Evolutionary conservation across 768 basidiomycete genomes (phyloP), one percentile per base, ranked within the genome.

Genomic region (Boletellus sp.): DNA sequence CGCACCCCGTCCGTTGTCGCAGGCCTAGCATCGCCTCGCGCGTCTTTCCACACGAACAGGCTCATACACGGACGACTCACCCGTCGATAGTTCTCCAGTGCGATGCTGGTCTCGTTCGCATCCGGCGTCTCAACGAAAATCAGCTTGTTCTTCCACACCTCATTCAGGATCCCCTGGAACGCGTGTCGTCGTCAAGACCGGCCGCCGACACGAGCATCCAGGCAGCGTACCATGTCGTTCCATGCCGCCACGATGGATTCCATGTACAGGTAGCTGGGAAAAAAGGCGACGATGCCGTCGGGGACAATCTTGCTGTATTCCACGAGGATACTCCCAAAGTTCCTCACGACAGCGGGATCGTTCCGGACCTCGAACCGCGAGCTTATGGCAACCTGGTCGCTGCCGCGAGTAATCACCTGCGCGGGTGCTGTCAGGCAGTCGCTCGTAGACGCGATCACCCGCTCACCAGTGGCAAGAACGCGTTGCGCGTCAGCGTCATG

Each of bases 111-210:
- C 70, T 99, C 96, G 59, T 95, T 94, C 17, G 96, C 96, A 63
- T 99, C 96, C 12, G 96, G 96, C 1, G 96, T 99, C 73, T 99
- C 96, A 34, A 99, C 95, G 60, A 99, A 99, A 51, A 99, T 94
- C 32, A 99, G 80, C 71, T 99, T 99, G 74, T 97, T 84, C 70
- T 98, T 98, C 94, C 96, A 97, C 16, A 97, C 96, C 76, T 99
- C 94, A 63, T 94, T 97, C 54, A 99, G 74, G 57, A 99, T 98
- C 35, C 95, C 95, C 96, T 99, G 62, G 24, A 51, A 24, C 45
- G 34, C 34, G 11, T 51, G 15, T 16, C 45, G 15, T 16, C 45
- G 39, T 53, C 51, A 47, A 37, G 5, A 45, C 46, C 28, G 9
- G 9, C 28, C 9, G 7, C 23, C 5, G 3, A 8, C 9, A 3